A percentile compares a stretch with the other conserved stretches of the same genome.
phyloP scores from a whole-genome alignment of 192 early-diverging fungal genomes.

The Diversispora epigaea region DNA sequence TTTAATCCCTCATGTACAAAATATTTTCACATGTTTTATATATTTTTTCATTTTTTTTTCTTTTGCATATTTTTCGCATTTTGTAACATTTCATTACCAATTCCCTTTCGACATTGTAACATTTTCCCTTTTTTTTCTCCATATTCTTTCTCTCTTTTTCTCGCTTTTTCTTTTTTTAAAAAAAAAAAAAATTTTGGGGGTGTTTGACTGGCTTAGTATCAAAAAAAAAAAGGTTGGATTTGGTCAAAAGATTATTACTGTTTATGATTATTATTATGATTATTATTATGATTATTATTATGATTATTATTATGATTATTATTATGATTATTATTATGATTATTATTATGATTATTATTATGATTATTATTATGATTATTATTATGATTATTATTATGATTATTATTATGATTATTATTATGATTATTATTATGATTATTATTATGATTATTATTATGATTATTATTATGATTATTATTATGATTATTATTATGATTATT shows the following conservation, averaged over 20 bases:
- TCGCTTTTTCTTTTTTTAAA: not conserved
- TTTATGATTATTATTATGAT: not conserved
- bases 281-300: not conserved
- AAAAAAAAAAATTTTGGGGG: not conserved
- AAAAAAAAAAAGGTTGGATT: not conserved
- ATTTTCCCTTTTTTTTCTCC: not conserved
- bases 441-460: not conserved
- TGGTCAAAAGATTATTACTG: not conserved
- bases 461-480: not conserved
- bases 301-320: not conserved
- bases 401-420: not conserved
- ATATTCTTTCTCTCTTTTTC: not conserved
- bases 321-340: not conserved
- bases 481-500: not conserved
- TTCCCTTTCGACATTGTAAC: not conserved
- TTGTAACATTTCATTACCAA: not conserved
- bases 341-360: not conserved
- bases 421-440: not conserved
- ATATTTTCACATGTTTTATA: constrained; percentile 4
- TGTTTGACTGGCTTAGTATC: not conserved
- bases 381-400: not conserved
- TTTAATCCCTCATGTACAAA: not conserved
- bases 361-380: not conserved
- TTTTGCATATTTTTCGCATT: not conserved
- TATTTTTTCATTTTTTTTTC: not conserved